A percentile compares a stretch with the other conserved stretches of the same genome.
Conservation (phyloP, 805 yeast genomes). For the Yarrowia divulgata region DNA sequence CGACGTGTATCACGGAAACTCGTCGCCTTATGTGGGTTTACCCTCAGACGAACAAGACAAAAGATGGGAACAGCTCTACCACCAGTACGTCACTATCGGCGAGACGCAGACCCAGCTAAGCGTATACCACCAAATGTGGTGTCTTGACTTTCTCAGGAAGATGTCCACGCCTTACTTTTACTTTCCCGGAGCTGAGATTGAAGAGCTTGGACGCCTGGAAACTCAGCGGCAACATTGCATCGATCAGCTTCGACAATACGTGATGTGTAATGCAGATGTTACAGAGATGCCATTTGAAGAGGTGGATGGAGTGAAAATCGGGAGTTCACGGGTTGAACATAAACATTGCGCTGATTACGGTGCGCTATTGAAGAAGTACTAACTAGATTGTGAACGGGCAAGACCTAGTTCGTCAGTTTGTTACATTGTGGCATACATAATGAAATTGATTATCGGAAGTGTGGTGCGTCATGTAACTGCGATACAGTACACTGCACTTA, state of each 20-base stretch:
- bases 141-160: conserved; percentile 16
- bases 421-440: no score
- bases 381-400: not conserved
- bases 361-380: conserved; percentile 1
- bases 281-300: conserved; percentile 21
- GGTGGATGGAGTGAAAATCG: conserved; percentile 12
- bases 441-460: no score
- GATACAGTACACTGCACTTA: no score
- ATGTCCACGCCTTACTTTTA: conserved; percentile 19
- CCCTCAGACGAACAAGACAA: conserved; percentile 12
- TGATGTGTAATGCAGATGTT: conserved; percentile 14
- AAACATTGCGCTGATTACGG: conserved; percentile 8
- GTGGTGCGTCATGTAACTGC: no score
- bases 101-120: conserved; percentile 6
- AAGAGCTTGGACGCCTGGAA: conserved; percentile 8
- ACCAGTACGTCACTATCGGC: conserved; percentile 1
- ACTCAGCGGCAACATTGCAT: conserved; percentile 13
- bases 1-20: conserved; percentile 19
- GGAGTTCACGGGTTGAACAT: conserved; percentile 24
- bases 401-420: no score
- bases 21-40: conserved; percentile 6
- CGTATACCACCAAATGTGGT: conserved; percentile 27
- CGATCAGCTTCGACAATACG: conserved; percentile 22
- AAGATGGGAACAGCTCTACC: conserved; percentile 11
- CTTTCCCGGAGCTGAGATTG: conserved; percentile 13